Base-by-base conservation (phyloP, 352 stramenopile species). In the Thraustochytrium striatum region DNA sequence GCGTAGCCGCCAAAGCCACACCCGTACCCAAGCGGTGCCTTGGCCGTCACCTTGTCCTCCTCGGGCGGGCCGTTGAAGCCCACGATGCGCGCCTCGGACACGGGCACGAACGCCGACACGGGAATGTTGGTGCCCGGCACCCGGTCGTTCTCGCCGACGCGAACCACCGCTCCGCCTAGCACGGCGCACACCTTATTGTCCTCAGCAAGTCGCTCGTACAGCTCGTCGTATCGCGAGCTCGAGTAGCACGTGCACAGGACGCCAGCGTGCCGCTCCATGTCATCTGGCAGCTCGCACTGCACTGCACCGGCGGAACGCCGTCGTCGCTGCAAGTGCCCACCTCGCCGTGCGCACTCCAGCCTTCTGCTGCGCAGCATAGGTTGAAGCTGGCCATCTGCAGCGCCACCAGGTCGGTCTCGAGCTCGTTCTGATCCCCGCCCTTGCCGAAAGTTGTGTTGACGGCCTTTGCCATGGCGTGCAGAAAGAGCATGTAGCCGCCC, bases 1-100 rank as follows among this genome's bases (percentile, higher is more conserved):
- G 65, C 65, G 47, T 68, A 75, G 50, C 65, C 65, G 32, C 65
- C 65, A 50, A 75, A 75, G 44, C 65, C 65, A 30, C 65, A 75
- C 8, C 65, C 65, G 41, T 70, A 75, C 41, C 65, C 65, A 30
- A 33, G 25, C 16, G 65, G 65, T 5, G 25, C 41, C 32, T 7
- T 21, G 3, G 25, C n/a, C 25, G 65, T 70, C 21, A 28, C 7
- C 28, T n/a, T 43, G 41, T 75, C 65, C 8, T 75, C 43, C 1
- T 13, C 2, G 3, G 65, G 65, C 47, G 11, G 11, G n/a, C 65
- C 65, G 65, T 75, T 75, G 65, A 62, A 75, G 30, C 65, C 65
- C 32, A 75, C 65, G 32, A 75, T 75, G 32, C 65, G 44, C 43
- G 65, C 65, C 30, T 38, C 9, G 0, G 11, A 25, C 30, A 38